Percentiles rank a stretch among this genome's conserved stretches.
phyloP scores from a whole-genome alignment of 805 yeast genomes.

The Candida nonsorbophila region DNA sequence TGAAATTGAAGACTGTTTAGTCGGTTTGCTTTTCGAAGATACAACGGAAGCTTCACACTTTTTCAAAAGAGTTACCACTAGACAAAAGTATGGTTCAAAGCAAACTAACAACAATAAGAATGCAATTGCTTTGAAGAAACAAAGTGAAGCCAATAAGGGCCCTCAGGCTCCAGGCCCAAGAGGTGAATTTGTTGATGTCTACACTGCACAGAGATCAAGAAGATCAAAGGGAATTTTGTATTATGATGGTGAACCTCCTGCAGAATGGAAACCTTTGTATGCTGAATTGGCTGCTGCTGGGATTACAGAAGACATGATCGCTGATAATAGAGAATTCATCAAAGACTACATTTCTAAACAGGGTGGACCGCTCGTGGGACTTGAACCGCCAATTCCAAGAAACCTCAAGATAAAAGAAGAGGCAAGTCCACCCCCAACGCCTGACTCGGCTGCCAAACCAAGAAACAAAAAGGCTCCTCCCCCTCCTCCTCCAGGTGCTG shows the following conservation, averaged over 20 bases:
- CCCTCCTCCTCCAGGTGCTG: slow-evolving; percentile 33
- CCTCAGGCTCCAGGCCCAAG: slow-evolving; percentile 52
- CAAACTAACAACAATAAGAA: slow-evolving; percentile 81
- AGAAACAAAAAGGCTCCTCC: slow-evolving; percentile 31
- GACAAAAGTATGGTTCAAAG: slow-evolving; percentile 82
- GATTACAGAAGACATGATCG: slow-evolving; percentile 83
- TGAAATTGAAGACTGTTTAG: slow-evolving; percentile 85
- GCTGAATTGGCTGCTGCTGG: slow-evolving; percentile 72
- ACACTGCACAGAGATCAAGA: slow-evolving; percentile 51
- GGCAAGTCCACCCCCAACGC: slow-evolving; percentile 9
- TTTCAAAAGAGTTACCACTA: slow-evolving; percentile 64
- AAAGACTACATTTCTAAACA: slow-evolving; percentile 69
- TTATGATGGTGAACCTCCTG: slow-evolving; percentile 77
- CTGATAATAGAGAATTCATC: slow-evolving; percentile 77
- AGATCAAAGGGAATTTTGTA: slow-evolving; percentile 56
- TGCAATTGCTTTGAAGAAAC: slow-evolving; percentile 73
- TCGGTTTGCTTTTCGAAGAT: slow-evolving; percentile 87
- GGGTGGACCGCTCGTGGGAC: slow-evolving; percentile 76
- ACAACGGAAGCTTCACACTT: slow-evolving; percentile 83
- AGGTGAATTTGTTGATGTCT: slow-evolving; percentile 50
- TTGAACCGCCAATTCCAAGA: slow-evolving; percentile 82
- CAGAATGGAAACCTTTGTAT: slow-evolving; percentile 77
- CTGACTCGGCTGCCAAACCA: slow-evolving; percentile 4
- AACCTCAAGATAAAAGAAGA: slow-evolving; percentile 27
- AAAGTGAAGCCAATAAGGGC: slow-evolving; percentile 21